Evolutionary conservation across 2,329 filamentous ascomycete genomes (phyloP), one percentile per base, ranked within the genome.

Genomic region (Metarhizium robertsii): DNA sequence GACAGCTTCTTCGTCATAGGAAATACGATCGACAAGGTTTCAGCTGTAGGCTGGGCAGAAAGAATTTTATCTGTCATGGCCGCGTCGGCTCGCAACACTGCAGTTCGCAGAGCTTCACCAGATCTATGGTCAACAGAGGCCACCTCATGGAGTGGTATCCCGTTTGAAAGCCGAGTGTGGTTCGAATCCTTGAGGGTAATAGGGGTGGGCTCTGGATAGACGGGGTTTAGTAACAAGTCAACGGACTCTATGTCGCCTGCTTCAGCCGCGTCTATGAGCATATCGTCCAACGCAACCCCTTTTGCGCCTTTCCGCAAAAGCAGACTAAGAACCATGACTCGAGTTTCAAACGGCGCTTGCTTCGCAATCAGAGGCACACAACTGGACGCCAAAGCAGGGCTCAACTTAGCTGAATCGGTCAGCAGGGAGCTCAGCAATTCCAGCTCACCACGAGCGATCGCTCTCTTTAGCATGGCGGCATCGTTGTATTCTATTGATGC

Each of bases 401-500:
- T 77, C 18, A 81, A 64, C 2, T 60, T 64, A 0, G 75, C 71
- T n/a, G 64, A 68, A 6, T 76, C 74, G 38, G 62, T 70, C 1
- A 84, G 64, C 25, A 84, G 66, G 2, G 77, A 69, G 25, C 72
- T 69, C 0, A 78, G 73, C 0, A 84, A 65, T 34, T 73, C 73
- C 4, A 74, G 60, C 18, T 79, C 74, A 0, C 75, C 74, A 18
- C 64, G 66, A 2, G 61, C 61, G 40, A 84, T 73, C 3, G 78
- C 76, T 29, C 69, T 71, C n/a, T 76, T 75, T 4, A 84, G 56
- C 1, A 75, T 75, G 6, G 70, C 66, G 0, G 75, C 79, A 50
- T 79, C 74, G 43, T 80, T 73, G 56, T 78, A 78, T 59, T 81
- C 79, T 34, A 82, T 69, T 0, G 80, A 80, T 0, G 79, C 79